Conservation (phyloP, 176 grass and related monocot genomes). For the Triticum timopheevii region DNA sequence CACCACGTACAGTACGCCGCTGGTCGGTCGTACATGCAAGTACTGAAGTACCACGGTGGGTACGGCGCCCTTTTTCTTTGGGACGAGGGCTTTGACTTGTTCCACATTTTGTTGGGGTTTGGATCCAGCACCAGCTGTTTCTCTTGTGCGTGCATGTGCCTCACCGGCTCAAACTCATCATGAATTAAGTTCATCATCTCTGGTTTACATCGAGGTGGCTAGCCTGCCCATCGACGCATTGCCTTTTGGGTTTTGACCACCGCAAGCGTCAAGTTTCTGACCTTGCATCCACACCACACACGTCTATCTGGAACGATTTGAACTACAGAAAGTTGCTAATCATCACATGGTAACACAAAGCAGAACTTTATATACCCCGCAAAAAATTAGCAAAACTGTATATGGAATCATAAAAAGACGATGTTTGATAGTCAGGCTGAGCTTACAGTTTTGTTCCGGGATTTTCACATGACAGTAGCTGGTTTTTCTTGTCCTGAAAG, state of each 20-base stretch:
- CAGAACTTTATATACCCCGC: too few relatives aligned
- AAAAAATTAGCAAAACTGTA: too few relatives aligned
- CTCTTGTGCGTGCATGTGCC: background rate
- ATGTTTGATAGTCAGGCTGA: background rate
- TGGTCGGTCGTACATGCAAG: background rate
- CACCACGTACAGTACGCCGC: background rate
- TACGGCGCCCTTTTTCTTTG: background rate
- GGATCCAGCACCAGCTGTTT: constrained; percentile 4
- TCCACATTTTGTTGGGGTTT: too few relatives aligned
- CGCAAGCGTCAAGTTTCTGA: background rate
- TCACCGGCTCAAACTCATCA: background rate
- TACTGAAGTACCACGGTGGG: background rate
- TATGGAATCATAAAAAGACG: too few relatives aligned
- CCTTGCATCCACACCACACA: constrained; percentile 14
- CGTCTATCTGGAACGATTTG: too few relatives aligned
- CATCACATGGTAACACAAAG: background rate
- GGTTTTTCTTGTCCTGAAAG: too few relatives aligned
- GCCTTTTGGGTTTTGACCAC: background rate
- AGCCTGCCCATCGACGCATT: background rate
- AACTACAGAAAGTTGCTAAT: background rate
- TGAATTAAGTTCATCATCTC: background rate
- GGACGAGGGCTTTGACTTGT: background rate
- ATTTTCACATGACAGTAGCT: background rate
- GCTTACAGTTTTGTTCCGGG: background rate
- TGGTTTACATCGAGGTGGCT: background rate